Evolutionary conservation across 768 basidiomycete species (phyloP).

Genomic region (Cytidiella melzeri): DNA sequence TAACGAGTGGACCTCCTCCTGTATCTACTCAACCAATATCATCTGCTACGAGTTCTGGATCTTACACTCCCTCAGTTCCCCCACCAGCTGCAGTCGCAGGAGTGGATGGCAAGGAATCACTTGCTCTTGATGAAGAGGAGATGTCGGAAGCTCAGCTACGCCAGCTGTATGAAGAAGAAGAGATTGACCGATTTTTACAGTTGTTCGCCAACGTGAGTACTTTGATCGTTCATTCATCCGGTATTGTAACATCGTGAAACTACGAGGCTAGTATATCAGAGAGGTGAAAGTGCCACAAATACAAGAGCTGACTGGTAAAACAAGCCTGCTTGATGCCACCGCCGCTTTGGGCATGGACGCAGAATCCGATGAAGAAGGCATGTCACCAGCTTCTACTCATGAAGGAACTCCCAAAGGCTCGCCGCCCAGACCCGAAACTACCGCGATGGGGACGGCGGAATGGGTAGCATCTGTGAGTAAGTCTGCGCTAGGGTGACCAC

Average conservation of each 20-base stretch:
- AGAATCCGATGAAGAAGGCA: background rate
- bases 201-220: slow-evolving; percentile 54
- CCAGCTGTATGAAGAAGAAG: slow-evolving; percentile 56
- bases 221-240: background rate
- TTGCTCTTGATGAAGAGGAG: slow-evolving; percentile 19
- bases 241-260: too few relatives aligned
- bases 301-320: background rate
- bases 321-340: background rate
- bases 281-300: slow-evolving; percentile 40
- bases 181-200: slow-evolving; percentile 52
- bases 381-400: too few relatives aligned
- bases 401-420: too few relatives aligned
- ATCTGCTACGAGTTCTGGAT: background rate
- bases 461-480: slow-evolving; percentile 13
- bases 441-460: slow-evolving; percentile 3
- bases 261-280: slow-evolving; percentile 51
- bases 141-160: slow-evolving; percentile 50
- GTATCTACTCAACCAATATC: background rate
- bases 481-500: too few relatives aligned
- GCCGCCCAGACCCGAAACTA: too few relatives aligned
- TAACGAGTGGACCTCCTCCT: background rate
- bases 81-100: background rate
- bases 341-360: slow-evolving; percentile 7
- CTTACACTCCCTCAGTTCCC: too few relatives aligned
- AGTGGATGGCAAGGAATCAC: too few relatives aligned